These are phyloP conservation scores for Ambrosia hybrid DNA, from an alignment of 140 eudicot species.

Conservation along the genomic window DNA sequence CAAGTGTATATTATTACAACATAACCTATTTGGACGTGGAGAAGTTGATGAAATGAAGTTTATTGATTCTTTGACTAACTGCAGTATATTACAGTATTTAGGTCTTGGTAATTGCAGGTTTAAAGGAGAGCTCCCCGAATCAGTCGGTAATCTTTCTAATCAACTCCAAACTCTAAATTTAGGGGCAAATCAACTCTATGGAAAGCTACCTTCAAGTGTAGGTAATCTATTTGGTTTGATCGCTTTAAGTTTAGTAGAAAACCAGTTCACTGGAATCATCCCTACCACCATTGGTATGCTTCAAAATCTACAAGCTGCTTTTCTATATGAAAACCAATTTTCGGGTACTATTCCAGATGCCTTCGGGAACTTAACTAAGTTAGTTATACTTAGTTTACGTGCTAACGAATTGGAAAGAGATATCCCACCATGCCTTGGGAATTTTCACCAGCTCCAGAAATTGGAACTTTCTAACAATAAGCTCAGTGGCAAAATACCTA, in stretches of 20 bases:
- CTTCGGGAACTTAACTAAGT: constrained; percentile 16
- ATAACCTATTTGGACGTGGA: no score
- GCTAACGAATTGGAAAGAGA: constrained; percentile 4
- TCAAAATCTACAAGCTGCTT: neutral
- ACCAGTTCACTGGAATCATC: constrained; percentile 21
- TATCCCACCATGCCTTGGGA: constrained; percentile 20
- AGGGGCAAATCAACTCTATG: neutral
- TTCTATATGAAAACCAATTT: neutral
- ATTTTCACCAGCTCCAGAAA: neutral
- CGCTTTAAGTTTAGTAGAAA: neutral
- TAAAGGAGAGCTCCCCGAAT: constrained; percentile 15
- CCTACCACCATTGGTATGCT: constrained; percentile 28
- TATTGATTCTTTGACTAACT: constrained; percentile 16
- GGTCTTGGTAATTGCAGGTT: neutral
- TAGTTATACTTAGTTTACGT: neutral
- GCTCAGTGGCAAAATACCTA: constrained; percentile 16
- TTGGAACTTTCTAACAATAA: constrained; percentile 1
- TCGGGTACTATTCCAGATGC: constrained; percentile 23
- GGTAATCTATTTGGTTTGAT: constrained; percentile 16
- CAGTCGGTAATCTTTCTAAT: constrained; percentile 21
- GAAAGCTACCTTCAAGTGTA: constrained; percentile 25
- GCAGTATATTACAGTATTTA: neutral
- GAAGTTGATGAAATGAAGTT: constrained; percentile 12
- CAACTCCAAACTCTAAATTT: neutral
- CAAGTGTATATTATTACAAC: neutral